phyloP scores from a whole-genome alignment of 2,329 filamentous ascomycete genomes.

The Phoma herbarum region DNA sequence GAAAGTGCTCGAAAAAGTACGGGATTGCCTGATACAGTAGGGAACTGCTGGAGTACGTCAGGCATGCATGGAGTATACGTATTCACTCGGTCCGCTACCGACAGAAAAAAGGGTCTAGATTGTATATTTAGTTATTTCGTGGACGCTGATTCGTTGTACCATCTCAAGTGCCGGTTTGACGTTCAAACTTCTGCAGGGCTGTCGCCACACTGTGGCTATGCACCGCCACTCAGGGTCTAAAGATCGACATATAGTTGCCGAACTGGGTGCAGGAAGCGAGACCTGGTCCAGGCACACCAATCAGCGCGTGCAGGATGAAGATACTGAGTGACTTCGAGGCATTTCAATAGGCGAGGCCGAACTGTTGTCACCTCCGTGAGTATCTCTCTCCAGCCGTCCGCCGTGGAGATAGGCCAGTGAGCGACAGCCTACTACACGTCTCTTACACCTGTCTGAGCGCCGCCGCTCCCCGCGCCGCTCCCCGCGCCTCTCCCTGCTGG shows the following conservation, averaged over 20 bases:
- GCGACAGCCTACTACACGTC: conserved; percentile 41
- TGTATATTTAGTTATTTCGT: conserved; percentile 7
- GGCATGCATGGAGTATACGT: conserved; percentile 13
- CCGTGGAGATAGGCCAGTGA: not conserved
- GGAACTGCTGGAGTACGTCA: conserved; percentile 16
- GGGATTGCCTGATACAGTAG: conserved; percentile 2
- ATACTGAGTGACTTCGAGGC: not conserved
- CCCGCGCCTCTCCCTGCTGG: conserved; percentile 35
- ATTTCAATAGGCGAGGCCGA: conserved; percentile 12
- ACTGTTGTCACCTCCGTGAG: not conserved
- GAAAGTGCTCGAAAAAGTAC: not conserved
- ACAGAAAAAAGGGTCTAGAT: conserved; percentile 11
- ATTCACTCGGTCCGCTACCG: not conserved
- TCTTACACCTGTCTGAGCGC: conserved; percentile 39
- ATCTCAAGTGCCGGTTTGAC: not conserved
- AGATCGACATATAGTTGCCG: conserved; percentile 28
- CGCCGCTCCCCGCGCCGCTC: conserved; percentile 28
- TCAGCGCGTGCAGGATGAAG: conserved; percentile 19
- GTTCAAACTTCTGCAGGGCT: not conserved
- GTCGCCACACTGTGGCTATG: conserved; percentile 22
- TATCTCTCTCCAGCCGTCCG: not conserved
- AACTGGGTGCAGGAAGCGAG: not conserved
- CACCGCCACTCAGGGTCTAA: conserved; percentile 23
- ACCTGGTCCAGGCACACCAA: conserved; percentile 38
- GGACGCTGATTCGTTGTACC: conserved; percentile 11